Conservation (phyloP, 2,329 filamentous ascomycete species). For the Ascochyta pisi region DNA sequence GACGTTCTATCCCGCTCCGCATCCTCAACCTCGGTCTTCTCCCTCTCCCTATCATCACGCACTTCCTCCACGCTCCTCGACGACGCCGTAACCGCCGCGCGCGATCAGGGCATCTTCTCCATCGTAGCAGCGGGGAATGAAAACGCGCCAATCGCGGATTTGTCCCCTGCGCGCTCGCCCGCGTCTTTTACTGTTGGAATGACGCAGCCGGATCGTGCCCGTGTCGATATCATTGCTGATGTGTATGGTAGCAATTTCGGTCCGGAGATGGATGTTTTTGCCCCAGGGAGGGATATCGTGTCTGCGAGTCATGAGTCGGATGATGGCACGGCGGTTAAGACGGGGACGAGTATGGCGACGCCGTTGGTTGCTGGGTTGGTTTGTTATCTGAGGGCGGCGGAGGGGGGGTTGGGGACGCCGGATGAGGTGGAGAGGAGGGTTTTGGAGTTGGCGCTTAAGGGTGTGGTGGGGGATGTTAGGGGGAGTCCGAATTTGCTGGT, state of each 20-base stretch:
- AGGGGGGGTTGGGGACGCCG: slow-evolving; percentile 25
- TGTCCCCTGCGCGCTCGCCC: slow-evolving; percentile 39
- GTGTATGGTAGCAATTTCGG: slow-evolving; percentile 37
- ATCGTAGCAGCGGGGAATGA: slow-evolving; percentile 46
- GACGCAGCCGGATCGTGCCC: slow-evolving; percentile 41
- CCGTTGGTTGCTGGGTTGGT: slow-evolving; percentile 72
- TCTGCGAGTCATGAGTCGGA: slow-evolving; percentile 52
- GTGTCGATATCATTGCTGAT: background rate
- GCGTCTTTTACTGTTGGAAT: slow-evolving; percentile 46
- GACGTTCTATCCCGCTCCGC: slow-evolving; percentile 14
- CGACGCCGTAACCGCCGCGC: slow-evolving; percentile 35
- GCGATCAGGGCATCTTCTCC: slow-evolving; percentile 41
- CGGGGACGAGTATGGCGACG: slow-evolving; percentile 69
- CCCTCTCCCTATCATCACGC: background rate
- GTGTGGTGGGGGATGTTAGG: background rate
- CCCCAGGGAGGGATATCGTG: slow-evolving; percentile 46
- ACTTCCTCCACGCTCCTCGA: background rate
- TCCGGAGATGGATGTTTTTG: slow-evolving; percentile 43
- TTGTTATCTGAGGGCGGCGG: slow-evolving; percentile 67
- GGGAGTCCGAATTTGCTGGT: slow-evolving; percentile 2
- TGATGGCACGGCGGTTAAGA: slow-evolving; percentile 54
- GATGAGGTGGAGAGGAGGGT: background rate
- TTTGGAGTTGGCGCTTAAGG: slow-evolving; percentile 1
- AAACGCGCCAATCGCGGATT: slow-evolving; percentile 31
- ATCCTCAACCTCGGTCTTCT: background rate